Evolutionary conservation across 2,329 filamentous ascomycete genomes (phyloP).

Genomic region (Cytospora schulzeri): DNA sequence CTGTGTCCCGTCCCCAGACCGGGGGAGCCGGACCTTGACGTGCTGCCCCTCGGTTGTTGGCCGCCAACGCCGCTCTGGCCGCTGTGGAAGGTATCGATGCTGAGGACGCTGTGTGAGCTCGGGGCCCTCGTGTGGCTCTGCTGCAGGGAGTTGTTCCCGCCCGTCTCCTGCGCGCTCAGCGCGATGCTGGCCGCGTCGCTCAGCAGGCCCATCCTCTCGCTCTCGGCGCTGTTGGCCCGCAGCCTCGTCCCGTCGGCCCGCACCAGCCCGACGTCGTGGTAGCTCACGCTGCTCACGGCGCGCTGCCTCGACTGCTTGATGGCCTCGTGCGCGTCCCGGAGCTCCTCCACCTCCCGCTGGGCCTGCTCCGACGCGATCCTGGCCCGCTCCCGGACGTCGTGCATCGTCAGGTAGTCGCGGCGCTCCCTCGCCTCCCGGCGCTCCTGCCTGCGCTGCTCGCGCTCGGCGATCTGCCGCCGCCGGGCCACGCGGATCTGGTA

Average conservation of each 20-base stretch:
- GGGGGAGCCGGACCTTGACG: conserved; percentile 30
- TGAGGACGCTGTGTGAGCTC: conserved; percentile 59
- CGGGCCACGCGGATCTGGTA: conserved; percentile 86
- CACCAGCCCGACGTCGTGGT: conserved; percentile 74
- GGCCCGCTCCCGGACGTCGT: conserved; percentile 62
- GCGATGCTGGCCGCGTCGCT: conserved; percentile 70
- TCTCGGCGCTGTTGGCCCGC: conserved; percentile 72
- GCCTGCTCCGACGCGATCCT: conserved; percentile 48
- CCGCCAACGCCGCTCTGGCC: conserved; percentile 23
- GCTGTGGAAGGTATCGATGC: conserved; percentile 45
- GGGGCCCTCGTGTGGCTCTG: conserved; percentile 50
- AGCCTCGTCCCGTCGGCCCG: conserved; percentile 76
- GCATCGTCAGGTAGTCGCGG: conserved; percentile 70
- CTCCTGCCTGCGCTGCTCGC: conserved; percentile 72
- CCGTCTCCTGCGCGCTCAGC: conserved; percentile 29
- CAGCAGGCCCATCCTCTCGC: conserved; percentile 70
- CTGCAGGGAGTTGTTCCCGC: conserved; percentile 26
- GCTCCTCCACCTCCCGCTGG: conserved; percentile 61
- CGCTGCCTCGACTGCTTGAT: conserved; percentile 63
- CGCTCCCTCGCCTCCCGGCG: conserved; percentile 72
- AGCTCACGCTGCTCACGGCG: conserved; percentile 74
- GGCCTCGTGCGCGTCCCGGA: conserved; percentile 57
- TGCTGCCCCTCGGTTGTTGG: conserved; percentile 18
- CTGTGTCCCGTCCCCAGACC: conserved; percentile 36
- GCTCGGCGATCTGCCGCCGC: conserved; percentile 72